These are phyloP conservation scores for Lipomyces spencermartinsiae DNA, from an alignment of 805 yeast genomes.

Conservation along the genomic window DNA sequence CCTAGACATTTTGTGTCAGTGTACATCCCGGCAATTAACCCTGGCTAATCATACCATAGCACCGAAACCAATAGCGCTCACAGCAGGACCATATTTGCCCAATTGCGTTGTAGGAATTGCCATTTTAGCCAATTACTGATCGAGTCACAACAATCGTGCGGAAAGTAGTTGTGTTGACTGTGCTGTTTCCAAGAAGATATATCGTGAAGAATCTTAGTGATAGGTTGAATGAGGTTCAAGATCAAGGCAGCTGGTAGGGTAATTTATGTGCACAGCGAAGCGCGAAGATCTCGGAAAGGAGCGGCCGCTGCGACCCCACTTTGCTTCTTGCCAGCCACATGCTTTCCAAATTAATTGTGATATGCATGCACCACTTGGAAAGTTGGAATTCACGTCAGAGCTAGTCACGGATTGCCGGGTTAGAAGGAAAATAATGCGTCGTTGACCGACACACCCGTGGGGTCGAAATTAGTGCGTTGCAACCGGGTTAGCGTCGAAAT, in stretches of 20 bases:
- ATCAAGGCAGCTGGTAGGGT: not conserved
- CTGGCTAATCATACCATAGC: slow-evolving; percentile 21
- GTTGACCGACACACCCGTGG: not conserved
- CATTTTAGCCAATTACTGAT: slow-evolving; percentile 7
- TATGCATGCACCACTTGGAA: not conserved
- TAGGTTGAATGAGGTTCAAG: not conserved
- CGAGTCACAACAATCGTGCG: too few relatives aligned
- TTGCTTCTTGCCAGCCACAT: slow-evolving; percentile 4
- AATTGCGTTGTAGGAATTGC: slow-evolving; percentile 19
- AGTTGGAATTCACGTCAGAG: not conserved
- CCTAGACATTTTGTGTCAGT: slow-evolving; percentile 9
- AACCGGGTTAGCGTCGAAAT: not conserved
- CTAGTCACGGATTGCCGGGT: not conserved
- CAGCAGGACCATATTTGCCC: slow-evolving; percentile 27
- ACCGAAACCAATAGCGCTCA: slow-evolving; percentile 31
- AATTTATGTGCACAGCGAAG: not conserved
- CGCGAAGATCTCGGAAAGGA: not conserved
- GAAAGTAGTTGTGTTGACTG: too few relatives aligned
- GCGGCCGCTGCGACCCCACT: too few relatives aligned
- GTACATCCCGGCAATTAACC: not conserved
- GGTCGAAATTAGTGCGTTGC: not conserved
- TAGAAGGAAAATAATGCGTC: not conserved
- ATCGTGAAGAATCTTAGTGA: not conserved
- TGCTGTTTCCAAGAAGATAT: not conserved
- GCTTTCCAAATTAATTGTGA: not conserved